phyloP scores from a whole-genome alignment of 2,329 filamentous ascomycete species.

The Fusarium sp. region DNA sequence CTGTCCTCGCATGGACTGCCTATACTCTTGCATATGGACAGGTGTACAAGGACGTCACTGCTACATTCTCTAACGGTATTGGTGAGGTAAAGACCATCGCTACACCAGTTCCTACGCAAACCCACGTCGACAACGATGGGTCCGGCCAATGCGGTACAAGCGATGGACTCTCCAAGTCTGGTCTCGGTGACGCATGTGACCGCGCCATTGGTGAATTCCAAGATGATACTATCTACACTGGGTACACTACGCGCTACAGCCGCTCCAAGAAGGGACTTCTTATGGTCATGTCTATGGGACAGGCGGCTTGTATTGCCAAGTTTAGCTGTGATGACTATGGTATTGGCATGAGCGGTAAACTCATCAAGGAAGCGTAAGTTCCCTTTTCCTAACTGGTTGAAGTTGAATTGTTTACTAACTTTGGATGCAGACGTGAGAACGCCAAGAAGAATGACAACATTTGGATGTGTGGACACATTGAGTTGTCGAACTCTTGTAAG shows the following conservation, averaged over 20 bases:
- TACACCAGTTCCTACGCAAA: conserved; percentile 1
- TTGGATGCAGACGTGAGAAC: background rate
- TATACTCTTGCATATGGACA: background rate
- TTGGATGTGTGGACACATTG: conserved; percentile 19
- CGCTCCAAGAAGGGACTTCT: conserved; percentile 10
- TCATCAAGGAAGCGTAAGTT: conserved; percentile 22
- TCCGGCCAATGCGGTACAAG: conserved; percentile 3
- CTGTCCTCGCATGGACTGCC: background rate
- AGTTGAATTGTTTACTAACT: background rate
- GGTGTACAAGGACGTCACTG: background rate
- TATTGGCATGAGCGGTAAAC: conserved; percentile 17
- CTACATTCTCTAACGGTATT: background rate
- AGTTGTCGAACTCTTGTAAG: conserved; percentile 17
- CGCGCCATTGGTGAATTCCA: conserved; percentile 7
- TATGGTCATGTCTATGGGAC: background rate
- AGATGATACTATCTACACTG: conserved; percentile 7
- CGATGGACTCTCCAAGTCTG: conserved; percentile 12
- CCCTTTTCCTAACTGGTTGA: rapidly evolving
- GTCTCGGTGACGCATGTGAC: conserved; percentile 8
- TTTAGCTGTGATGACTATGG: conserved; percentile 29
- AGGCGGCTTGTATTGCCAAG: conserved; percentile 23
- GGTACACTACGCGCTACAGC: conserved; percentile 10
- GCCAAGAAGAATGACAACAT: conserved; percentile 7
- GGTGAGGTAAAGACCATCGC: background rate
- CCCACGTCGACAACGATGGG: conserved; percentile 13